These are phyloP conservation scores for Salix suchowensis DNA, from an alignment of 345 rosid genomes.

Conservation along the genomic window DNA sequence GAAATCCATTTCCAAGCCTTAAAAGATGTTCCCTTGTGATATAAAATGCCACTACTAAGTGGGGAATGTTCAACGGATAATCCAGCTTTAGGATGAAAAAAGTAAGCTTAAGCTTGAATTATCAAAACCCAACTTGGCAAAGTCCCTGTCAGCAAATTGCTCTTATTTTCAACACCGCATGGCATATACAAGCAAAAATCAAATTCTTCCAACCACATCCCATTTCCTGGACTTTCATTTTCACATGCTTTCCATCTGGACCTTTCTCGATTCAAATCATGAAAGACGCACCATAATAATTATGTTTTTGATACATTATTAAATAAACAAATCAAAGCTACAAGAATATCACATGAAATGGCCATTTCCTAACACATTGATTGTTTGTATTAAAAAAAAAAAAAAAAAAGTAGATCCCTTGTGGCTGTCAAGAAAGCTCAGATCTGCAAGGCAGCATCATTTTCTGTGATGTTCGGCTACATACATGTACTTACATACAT, in stretches of 20 bases:
- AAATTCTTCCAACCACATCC: slow-evolving; percentile 15
- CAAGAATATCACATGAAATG: slow-evolving; percentile 19
- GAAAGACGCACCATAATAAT: slow-evolving; percentile 25
- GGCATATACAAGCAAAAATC: slow-evolving; percentile 7
- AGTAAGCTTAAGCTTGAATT: background rate
- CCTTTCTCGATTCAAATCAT: slow-evolving; percentile 23
- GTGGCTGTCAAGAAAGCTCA: slow-evolving; percentile 19
- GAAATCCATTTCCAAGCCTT: background rate
- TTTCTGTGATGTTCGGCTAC: slow-evolving; percentile 23
- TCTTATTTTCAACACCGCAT: slow-evolving; percentile 12
- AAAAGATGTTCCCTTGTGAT: background rate
- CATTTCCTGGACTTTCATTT: slow-evolving; percentile 8
- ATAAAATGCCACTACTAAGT: slow-evolving; percentile 16
- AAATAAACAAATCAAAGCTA: background rate
- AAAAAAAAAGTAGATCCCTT: background rate
- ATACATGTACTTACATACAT: background rate
- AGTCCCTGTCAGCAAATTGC: slow-evolving; percentile 16
- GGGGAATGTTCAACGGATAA: slow-evolving; percentile 33
- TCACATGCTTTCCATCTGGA: slow-evolving; percentile 38
- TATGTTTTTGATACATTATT: slow-evolving; percentile 21
- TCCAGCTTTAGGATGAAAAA: slow-evolving; percentile 20
- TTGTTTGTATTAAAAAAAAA: background rate
- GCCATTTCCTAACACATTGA: slow-evolving; percentile 19
- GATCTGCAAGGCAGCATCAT: slow-evolving; percentile 32
- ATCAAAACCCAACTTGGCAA: slow-evolving; percentile 27